Base-by-base conservation (phyloP, 257 asterid genomes). In the Solanum rostratum region DNA sequence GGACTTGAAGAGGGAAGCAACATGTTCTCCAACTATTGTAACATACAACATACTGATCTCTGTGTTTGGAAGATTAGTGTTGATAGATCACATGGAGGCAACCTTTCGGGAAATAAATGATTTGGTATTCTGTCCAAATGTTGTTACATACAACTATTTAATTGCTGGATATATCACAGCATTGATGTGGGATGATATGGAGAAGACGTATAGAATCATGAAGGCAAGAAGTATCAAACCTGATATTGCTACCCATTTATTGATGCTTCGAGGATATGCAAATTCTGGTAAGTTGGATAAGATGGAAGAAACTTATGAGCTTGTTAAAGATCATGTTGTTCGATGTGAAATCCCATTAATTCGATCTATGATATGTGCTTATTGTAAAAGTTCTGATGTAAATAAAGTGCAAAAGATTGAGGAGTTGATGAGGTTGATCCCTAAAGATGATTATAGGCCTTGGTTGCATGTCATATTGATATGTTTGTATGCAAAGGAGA, bases 201-300 rank as follows among this genome's bases (percentile, higher is more conserved):
- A 95, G 85, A 90, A 89, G 86, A 88, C 94, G 18, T 95, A 89
- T 86, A 73, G 49, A 66, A 39, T 84, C 24, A 90, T 97, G 97
- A 88, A 90, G 87, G 90, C 89, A 16, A 90, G 92, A 74, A 86
- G 82, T 9, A 49, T 90, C 39, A 84, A 85, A 82, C 98, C 99
- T 29, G 68, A 91, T 84, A 54, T 84, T 43, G 39, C 73, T 54
- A 91, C 95, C 82, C 86, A 90, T 85, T 88, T 93, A 41, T 90
- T 95, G 85, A 92, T 95, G 96, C 92, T 97, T 59, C 88, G 98
- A 86, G 98, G 98, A 71, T 94, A 92, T 89, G 95, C 98, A n/a
- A 80, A 87, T 85, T 91, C 95, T 12, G 92, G 92, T 86, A 86
- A 92, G 86, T 88, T 95, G 85, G 92, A 90, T 54, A 91, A 92